Conservation (phyloP, 2,329 filamentous ascomycete species). For the Dryadomyces sulphureus region DNA sequence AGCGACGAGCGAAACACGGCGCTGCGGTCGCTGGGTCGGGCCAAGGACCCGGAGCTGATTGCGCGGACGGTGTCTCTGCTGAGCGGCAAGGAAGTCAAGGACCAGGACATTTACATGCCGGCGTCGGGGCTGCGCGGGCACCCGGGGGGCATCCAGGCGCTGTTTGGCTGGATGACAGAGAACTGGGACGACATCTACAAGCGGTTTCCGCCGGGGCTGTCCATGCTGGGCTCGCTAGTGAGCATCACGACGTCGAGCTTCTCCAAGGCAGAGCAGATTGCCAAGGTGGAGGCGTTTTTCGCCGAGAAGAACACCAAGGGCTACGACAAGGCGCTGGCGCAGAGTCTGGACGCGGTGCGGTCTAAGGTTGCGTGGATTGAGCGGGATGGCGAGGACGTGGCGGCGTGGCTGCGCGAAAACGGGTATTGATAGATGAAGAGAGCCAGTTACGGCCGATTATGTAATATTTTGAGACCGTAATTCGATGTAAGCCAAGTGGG, state of each 20-base stretch:
- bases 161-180: conserved; percentile 70
- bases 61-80: conserved; percentile 64
- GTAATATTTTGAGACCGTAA: no score
- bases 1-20: conserved; percentile 87
- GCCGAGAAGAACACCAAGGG: conserved; percentile 64
- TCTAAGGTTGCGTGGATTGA: conserved; percentile 74
- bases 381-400: conserved; percentile 62
- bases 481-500: no score
- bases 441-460: no score
- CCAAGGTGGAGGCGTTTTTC: conserved; percentile 70
- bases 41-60: conserved; percentile 65
- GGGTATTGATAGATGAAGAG: conserved; percentile 13
- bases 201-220: conserved; percentile 71
- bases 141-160: conserved; percentile 59
- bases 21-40: conserved; percentile 66
- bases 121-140: conserved; percentile 66
- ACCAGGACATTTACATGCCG: conserved; percentile 87
- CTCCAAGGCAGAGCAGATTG: conserved; percentile 59
- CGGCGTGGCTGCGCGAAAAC: conserved; percentile 20
- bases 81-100: conserved; percentile 71
- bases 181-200: conserved; percentile 79
- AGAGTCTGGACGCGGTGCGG: conserved; percentile 70
- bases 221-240: conserved; percentile 75
- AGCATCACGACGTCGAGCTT: conserved; percentile 71
- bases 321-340: conserved; percentile 78